Base-by-base conservation (phyloP, 345 rosid species). In the Pseudoturritis turrita region DNA sequence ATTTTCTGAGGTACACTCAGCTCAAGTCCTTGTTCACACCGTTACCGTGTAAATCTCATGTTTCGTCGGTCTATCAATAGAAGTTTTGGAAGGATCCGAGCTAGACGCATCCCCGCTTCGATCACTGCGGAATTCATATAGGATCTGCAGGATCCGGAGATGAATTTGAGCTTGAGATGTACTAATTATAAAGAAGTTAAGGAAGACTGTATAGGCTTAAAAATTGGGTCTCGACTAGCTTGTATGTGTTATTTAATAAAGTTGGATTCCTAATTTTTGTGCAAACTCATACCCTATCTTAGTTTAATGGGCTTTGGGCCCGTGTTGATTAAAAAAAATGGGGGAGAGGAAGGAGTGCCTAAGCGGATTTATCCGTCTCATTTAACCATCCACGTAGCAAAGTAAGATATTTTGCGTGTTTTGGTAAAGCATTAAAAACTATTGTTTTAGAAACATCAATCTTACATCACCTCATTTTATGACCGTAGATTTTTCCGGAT, bases 21-120 rank as follows among this genome's bases (percentile, higher is more conserved):
- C 90, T 93, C 15, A 57, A 84, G 56, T 64, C 43, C 13, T 56
- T 80, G 8, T 85, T 84, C 70, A 75, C 72, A 36, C 78, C 81
- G 6, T 35, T 49, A 10, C 19, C 44, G 4, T 36, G 51, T 73
- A 47, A 23, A 41, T 33, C 58, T 55, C 39, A 55, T 64, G 65
- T 55, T 33, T 57, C 59, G 2, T 3, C 31, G 18, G 13, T 15
- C 50, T 36, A 59, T 22, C 50, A 60, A 4, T 40, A 40, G 33
- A 60, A 60, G 50, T 39, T 40, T 40, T 1, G 10, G 8, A 2
- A 8, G 37, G 37, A 40, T 40, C 21, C 22, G 3, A 13, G 49
- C 59, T 47, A 56, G 46, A n/a, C 25, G 17, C 15, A 31, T 56
- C 3, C 1, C 14, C 33, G 9, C 22, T 23, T 39, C 25, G 21